Base-by-base conservation (phyloP, 75 land plant species). In the Selaginella moellendorffii region DNA sequence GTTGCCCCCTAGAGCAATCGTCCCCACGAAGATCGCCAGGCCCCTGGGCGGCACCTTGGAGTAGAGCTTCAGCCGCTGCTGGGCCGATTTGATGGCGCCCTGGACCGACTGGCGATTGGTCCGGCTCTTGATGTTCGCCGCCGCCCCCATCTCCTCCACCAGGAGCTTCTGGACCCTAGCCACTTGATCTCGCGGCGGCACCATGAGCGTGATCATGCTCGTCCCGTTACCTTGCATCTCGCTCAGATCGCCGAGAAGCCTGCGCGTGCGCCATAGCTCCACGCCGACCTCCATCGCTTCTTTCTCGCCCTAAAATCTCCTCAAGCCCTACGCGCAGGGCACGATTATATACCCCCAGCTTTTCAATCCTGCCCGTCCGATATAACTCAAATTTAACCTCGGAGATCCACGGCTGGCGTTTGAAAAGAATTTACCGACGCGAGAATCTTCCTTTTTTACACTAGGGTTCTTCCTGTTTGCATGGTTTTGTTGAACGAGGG, bases 51-150 rank as follows among this genome's bases (percentile, higher is more conserved):
- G 46, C 46, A 36, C 46, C 46, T 36, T 85, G 63, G 67, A 82
- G 69, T 85, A 85, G 30, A 85, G 86, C 71, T 85, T 85, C 54
- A 85, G 71, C 54, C 85, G 75, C 63, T 82, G 85, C 68, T 36
- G 46, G 14, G 46, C 46, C 10, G 46, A 36, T 5, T 5, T 36
- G 14, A 36, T 36, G 46, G 46, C 46, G 46, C 10, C 46, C 10
- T 5, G 10, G 46, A 36, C 46, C 10, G 46, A 36, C 14, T 36
- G 46, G 46, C 46, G 46, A 36, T 36, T 36, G 46, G 14, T 14
- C 5, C 46, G 46, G 46, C 46, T 36, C 46, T 36, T 36, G 46
- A 36, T 36, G 46, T 36, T 36, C 10, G 46, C 14, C 10, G 46
- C 46, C 10, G 46, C 14, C 10, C 46, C 46, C 10, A 36, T 5